Evolutionary conservation across 2,329 filamentous ascomycete species (phyloP), one percentile per base, ranked within the genome.

Genomic region (Leptographium galeiforme): DNA sequence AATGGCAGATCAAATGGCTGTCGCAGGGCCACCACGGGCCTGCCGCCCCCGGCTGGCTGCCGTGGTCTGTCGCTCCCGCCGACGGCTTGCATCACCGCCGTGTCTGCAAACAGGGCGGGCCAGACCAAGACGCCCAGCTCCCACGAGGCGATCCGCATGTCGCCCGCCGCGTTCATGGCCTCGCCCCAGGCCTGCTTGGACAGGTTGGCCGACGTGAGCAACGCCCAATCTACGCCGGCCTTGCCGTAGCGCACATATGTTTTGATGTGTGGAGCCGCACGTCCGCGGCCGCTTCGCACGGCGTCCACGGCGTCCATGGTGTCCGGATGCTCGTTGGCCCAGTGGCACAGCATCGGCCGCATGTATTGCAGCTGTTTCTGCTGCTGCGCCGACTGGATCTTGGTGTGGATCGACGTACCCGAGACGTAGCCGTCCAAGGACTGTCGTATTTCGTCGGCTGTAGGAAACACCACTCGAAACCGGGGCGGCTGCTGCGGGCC

Each of bases 121-220:
- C 89, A 94, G 0, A 95, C 76, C 48, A 95, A 64, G 1, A 95
- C 87, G 0, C 89, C 89, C 36, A 88, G 77, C 65, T 95, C 89
- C 72, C 84, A 95, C 34, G 87, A 93, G 55, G 84, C 82, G 33
- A 95, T 79, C 39, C 83, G 76, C 34, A 89, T 70, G 60, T 87
- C 77, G 1, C 78, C 79, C 0, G 73, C 70, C 12, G 71, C 65
- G 56, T 76, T 79, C 1, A 64, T 66, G 3, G 77, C 72, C 40
- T 85, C 81, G 1, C 89, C 89, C 90, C 89, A 95, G 0, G 89
- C 89, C 67, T 95, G 89, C 57, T 84, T 91, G 2, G 87, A 93
- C 2, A 95, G 66, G 60, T 95, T 95, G n/a, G 89, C 89, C n/a
- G 87, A 93, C 0, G 88, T 94, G 2, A 94, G 65, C 58, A 95